Base-by-base conservation (phyloP, 768 basidiomycete species). In the Multifurca ochricompacta region DNA sequence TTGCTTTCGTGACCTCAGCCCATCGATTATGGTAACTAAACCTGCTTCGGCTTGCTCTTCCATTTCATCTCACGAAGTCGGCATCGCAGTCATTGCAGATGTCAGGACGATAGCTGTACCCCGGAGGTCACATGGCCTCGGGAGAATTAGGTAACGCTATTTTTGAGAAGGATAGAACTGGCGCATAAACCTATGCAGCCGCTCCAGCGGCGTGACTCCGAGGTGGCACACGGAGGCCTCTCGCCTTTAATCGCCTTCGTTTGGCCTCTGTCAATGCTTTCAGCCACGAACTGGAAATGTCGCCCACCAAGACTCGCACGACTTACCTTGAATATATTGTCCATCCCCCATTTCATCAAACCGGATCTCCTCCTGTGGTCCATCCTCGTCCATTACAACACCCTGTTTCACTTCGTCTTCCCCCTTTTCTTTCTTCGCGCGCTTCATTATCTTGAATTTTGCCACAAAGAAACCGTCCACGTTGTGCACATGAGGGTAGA, bases 381-480 rank as follows among this genome's bases (percentile, higher is more conserved):
- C 68, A 52, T 62, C 63, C 53, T 59, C 41, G 32, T 72, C 65
- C 13, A 62, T 67, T 40, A 68, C 60, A 35, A 37, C 53, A 30
- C 63, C 65, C 25, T 51, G 53, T 2, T 16, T 54, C n/a, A 46
- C 64, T 35, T 63, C 68, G 28, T 69, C 72, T 31, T 65, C 68
- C 7, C 59, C 59, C 43, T 68, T 68, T 35, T 64, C 65, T 32
- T 53, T 64, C 71, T 87, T 93, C 44, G 72, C 66, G 55, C 85
- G 77, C 70, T 82, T 89, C 67, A 82, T 86, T n/a, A 98, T 85
- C 70, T 89, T 94, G 78, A 99, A 91, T 70, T 98, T 98, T 55
- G 95, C 95, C 51, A 98, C 94, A 69, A 79, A 99, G 78, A 99
- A 99, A 5, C 96, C 96, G 68, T 99, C 96, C 94, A 98, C 96